Evolutionary conservation across 768 basidiomycete genomes (phyloP).

Genomic region (Suillus hirtellus): DNA sequence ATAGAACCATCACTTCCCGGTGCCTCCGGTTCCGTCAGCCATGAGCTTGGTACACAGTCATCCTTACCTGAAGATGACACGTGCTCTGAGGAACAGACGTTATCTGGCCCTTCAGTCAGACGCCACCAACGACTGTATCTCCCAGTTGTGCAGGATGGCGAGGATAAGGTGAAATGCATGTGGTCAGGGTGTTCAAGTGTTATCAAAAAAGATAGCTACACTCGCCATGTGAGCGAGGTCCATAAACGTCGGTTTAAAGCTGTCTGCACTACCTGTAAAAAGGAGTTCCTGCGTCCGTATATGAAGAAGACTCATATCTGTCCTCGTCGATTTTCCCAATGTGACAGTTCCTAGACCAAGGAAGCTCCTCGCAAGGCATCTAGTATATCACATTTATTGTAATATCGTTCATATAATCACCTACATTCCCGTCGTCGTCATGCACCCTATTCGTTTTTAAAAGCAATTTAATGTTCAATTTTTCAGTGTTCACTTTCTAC

Average conservation of each 20-base stretch:
- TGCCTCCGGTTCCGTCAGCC: neutral
- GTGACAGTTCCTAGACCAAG: neutral
- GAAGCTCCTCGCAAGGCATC: too few relatives aligned
- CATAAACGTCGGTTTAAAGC: neutral
- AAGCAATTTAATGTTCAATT: too few relatives aligned
- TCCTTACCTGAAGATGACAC: neutral
- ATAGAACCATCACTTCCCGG: neutral
- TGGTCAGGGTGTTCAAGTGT: neutral
- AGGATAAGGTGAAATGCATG: neutral
- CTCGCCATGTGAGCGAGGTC: neutral
- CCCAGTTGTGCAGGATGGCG: neutral
- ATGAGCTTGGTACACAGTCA: neutral
- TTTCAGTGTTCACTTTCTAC: too few relatives aligned
- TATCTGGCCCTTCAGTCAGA: neutral
- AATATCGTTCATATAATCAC: too few relatives aligned
- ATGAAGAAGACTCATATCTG: neutral
- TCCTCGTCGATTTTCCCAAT: neutral
- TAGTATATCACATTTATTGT: too few relatives aligned
- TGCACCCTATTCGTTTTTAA: too few relatives aligned
- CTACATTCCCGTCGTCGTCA: too few relatives aligned
- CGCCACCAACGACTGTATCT: neutral
- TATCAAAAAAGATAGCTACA: neutral
- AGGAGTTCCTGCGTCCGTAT: neutral
- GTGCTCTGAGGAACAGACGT: neutral
- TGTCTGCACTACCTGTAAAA: neutral